A percentile compares a stretch with the other conserved stretches of the same genome.
phyloP scores from a whole-genome alignment of 1,284 basidiomycete genomes.

The Malassezia obtusa region DNA sequence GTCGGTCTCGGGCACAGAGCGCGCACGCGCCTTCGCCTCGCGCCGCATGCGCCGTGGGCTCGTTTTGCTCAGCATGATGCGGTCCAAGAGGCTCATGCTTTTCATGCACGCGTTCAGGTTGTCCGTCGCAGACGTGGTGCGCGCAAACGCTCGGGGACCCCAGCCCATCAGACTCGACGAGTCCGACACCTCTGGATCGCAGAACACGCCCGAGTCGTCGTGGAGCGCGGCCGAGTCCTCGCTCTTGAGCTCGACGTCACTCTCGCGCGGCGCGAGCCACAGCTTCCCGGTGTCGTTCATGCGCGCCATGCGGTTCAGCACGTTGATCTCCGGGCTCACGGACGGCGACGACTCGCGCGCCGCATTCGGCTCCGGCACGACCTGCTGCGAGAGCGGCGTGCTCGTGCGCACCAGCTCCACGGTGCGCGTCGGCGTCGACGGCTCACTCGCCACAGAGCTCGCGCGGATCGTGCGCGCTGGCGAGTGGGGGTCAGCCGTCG shows the following conservation, averaged over 20 bases:
- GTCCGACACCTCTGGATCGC: slow-evolving; percentile 11
- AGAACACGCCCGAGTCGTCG: slow-evolving; percentile 27
- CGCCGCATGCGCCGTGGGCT: slow-evolving; percentile 36
- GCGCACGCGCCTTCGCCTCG: slow-evolving; percentile 32
- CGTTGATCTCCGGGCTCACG: slow-evolving; percentile 5
- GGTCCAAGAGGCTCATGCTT: slow-evolving; percentile 37
- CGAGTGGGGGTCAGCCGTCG: slow-evolving; percentile 6
- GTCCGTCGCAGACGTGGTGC: slow-evolving; percentile 11
- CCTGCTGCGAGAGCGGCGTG: slow-evolving; percentile 5
- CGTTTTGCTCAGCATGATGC: slow-evolving; percentile 37
- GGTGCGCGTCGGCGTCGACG: neutral
- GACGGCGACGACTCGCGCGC: neutral
- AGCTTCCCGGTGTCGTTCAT: slow-evolving; percentile 28
- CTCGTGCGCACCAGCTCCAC: neutral
- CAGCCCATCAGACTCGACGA: slow-evolving; percentile 9
- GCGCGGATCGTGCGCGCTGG: slow-evolving; percentile 5
- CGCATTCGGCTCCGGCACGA: neutral
- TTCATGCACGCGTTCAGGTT: slow-evolving; percentile 30
- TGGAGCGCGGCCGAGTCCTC: slow-evolving; percentile 15
- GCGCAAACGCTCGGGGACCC: slow-evolving; percentile 19
- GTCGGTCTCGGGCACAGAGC: neutral
- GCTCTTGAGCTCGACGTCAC: neutral
- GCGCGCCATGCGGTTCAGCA: slow-evolving; percentile 32
- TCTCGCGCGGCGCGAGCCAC: slow-evolving; percentile 13
- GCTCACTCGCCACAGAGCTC: neutral